phyloP scores from a whole-genome alignment of 2,329 filamentous ascomycete species.

The Sclerotinia nivalis region DNA sequence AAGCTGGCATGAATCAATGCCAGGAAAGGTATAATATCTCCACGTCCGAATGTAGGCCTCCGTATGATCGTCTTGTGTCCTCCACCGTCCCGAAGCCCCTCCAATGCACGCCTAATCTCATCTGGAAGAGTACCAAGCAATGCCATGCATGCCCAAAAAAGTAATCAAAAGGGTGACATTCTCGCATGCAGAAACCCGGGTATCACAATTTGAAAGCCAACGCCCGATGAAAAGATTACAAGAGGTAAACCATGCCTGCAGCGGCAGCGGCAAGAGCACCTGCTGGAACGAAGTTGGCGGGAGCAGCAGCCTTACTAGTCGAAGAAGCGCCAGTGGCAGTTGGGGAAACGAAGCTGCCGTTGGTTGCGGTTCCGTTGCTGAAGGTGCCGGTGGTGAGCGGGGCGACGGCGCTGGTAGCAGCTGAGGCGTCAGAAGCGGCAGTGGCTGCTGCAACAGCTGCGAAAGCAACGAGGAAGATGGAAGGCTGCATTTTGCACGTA shows the following conservation, averaged over 20 bases:
- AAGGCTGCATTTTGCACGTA: constrained; percentile 26
- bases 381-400: constrained; percentile 14
- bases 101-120: constrained; percentile 10
- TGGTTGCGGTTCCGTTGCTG: constrained; percentile 17
- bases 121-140: constrained; percentile 19
- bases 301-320: constrained; percentile 18
- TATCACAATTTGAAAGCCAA: constrained; percentile 20
- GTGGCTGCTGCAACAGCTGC: constrained; percentile 27
- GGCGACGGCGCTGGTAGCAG: constrained; percentile 15
- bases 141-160: constrained; percentile 18
- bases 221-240: constrained; percentile 12
- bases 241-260: constrained; percentile 23
- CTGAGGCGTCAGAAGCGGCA: constrained; percentile 22
- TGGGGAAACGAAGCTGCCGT: constrained; percentile 16
- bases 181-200: constrained; percentile 20
- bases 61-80: constrained; percentile 9
- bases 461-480: constrained; percentile 27
- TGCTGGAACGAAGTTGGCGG: constrained; percentile 16
- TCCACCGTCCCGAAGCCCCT: constrained; percentile 18
- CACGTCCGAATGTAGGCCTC: constrained; percentile 11
- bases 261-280: constrained; percentile 18
- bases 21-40: constrained; percentile 19
- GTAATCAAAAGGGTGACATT: constrained; percentile 22
- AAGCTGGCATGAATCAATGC: constrained; percentile 20
- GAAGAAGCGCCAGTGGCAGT: neutral